Conservation (phyloP, 1,284 basidiomycete species). For the Pterulicium gracile region DNA sequence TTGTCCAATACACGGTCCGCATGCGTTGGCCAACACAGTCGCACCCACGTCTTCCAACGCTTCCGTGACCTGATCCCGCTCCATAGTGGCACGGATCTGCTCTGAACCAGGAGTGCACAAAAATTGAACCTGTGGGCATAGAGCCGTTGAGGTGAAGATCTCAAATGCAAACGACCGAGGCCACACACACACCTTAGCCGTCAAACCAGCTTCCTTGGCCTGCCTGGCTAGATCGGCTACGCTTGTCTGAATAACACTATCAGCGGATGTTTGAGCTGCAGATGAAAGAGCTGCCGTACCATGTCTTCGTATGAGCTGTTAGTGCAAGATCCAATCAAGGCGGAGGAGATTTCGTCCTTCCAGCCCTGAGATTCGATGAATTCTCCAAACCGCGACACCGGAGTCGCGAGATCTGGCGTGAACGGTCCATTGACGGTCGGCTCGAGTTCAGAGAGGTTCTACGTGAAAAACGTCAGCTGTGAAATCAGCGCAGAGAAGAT, state of each 20-base stretch:
- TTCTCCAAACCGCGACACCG: conserved; percentile 82
- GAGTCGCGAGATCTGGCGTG: conserved; percentile 94
- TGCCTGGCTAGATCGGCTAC: conserved; percentile 90
- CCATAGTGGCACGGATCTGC: conserved; percentile 96
- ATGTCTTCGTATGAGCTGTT: conserved; percentile 97
- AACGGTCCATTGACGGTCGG: conserved; percentile 97
- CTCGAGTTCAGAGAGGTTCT: conserved; percentile 89
- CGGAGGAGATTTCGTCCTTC: conserved; percentile 87
- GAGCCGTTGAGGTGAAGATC: conserved; percentile 4
- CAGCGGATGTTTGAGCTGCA: neutral
- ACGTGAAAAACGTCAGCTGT: conserved; percentile 1
- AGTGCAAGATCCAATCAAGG: conserved; percentile 94
- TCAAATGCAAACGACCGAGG: conserved; percentile 3
- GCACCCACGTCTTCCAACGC: conserved; percentile 82
- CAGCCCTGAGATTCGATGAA: conserved; percentile 81
- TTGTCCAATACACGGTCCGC: conserved; percentile 98
- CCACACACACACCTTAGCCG: conserved; percentile 44
- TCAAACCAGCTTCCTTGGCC: conserved; percentile 77
- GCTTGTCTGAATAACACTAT: conserved; percentile 69
- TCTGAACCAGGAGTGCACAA: conserved; percentile 97
- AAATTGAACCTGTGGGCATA: conserved; percentile 64
- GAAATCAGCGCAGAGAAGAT: neutral
- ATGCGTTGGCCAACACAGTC: conserved; percentile 93
- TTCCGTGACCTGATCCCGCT: conserved; percentile 82
- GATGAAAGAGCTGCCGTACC: conserved; percentile 29